phyloP scores from a whole-genome alignment of 345 rosid genomes.

The Pistacia vera region DNA sequence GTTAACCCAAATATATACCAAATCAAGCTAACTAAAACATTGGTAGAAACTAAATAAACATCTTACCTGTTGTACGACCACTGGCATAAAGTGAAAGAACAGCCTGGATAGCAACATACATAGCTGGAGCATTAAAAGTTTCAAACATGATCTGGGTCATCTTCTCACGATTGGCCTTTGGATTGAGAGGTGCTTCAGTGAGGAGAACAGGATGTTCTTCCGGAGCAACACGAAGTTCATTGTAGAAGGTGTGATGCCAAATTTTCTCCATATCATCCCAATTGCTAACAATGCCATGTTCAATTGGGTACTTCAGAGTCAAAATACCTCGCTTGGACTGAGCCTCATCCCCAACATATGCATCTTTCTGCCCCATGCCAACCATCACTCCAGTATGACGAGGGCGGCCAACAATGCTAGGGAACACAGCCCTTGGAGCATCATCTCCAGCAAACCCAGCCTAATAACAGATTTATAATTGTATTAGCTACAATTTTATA shows the following conservation, averaged over 20 bases:
- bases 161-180: slow-evolving; percentile 82
- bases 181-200: slow-evolving; percentile 82
- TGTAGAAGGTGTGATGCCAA: slow-evolving; percentile 74
- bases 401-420: slow-evolving; percentile 71
- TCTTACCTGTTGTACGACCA: slow-evolving; percentile 61
- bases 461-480: slow-evolving; percentile 22
- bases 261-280: slow-evolving; percentile 81
- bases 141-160: slow-evolving; percentile 82
- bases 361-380: slow-evolving; percentile 76
- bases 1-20: background rate
- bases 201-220: slow-evolving; percentile 82
- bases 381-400: slow-evolving; percentile 80
- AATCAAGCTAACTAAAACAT: background rate
- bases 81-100: slow-evolving; percentile 70
- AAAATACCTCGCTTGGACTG: slow-evolving; percentile 80
- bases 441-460: slow-evolving; percentile 81
- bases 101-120: slow-evolving; percentile 82
- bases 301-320: slow-evolving; percentile 74
- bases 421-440: slow-evolving; percentile 73
- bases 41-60: background rate
- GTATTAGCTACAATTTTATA: background rate
- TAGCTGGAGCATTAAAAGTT: slow-evolving; percentile 73
- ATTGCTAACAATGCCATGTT: slow-evolving; percentile 78
- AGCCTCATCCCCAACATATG: slow-evolving; percentile 81
- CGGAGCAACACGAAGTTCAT: slow-evolving; percentile 80